Conservation (phyloP, 768 basidiomycete species). For the Amanita jacksonii region DNA sequence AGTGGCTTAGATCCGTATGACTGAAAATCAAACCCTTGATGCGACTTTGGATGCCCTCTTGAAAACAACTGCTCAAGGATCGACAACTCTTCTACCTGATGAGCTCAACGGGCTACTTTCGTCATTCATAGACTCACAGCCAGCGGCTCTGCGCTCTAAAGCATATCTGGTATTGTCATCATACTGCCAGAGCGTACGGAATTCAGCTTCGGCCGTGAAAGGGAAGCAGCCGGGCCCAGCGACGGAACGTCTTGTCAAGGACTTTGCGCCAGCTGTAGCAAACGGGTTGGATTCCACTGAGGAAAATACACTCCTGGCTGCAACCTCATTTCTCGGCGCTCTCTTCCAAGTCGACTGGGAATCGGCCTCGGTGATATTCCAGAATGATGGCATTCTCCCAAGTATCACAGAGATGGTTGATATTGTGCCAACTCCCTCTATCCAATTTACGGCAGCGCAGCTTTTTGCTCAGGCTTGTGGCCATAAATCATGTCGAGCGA, state of each 20-base stretch:
- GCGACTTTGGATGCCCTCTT: conserved; percentile 21
- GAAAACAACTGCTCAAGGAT: conserved; percentile 21
- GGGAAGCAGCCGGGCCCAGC: conserved; percentile 32
- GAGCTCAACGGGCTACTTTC: conserved; percentile 44
- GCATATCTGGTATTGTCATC: conserved; percentile 63
- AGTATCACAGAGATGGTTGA: conserved; percentile 65
- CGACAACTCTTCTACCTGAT: conserved; percentile 34
- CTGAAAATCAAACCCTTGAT: conserved; percentile 13
- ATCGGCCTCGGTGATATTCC: conserved; percentile 56
- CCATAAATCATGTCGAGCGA: conserved; percentile 58
- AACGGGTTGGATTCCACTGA: conserved; percentile 49
- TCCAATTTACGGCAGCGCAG: conserved; percentile 58
- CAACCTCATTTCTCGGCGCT: conserved; percentile 62
- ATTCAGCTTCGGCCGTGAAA: conserved; percentile 23
- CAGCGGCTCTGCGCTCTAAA: conserved; percentile 44
- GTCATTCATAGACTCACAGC: conserved; percentile 41
- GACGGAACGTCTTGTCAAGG: conserved; percentile 41
- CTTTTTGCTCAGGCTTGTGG: conserved; percentile 70
- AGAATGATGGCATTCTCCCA: conserved; percentile 52
- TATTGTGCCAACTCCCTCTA: conserved; percentile 35
- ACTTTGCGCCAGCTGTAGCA: no score
- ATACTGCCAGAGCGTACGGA: conserved; percentile 52
- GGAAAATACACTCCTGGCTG: conserved; percentile 41
- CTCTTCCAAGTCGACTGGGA: conserved; percentile 78
- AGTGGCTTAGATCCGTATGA: conserved; percentile 5